phyloP scores from a whole-genome alignment of 2,329 filamentous ascomycete species.

The Orbilia javanica region DNA sequence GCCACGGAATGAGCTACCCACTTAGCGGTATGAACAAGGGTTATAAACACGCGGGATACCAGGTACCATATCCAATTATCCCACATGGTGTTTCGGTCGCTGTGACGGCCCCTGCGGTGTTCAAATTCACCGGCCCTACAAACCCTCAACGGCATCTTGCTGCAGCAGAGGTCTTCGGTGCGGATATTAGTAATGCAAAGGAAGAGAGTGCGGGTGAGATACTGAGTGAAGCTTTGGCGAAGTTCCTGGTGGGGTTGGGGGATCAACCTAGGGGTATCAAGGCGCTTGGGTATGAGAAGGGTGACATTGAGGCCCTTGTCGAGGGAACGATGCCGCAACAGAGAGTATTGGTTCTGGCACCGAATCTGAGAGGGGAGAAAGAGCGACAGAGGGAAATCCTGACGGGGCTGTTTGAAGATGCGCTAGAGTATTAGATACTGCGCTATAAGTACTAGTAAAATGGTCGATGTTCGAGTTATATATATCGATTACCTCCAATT shows the following conservation, averaged over 20 bases:
- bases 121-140: slow-evolving; percentile 89
- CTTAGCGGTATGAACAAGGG: slow-evolving; percentile 90
- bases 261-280: slow-evolving; percentile 91
- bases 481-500: too few species aligned
- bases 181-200: slow-evolving; percentile 89
- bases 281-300: slow-evolving; percentile 80
- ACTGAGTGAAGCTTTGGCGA: slow-evolving; percentile 81
- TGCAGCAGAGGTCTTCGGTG: slow-evolving; percentile 89
- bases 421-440: slow-evolving; percentile 70
- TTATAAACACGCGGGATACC: slow-evolving; percentile 90
- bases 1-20: slow-evolving; percentile 95
- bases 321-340: slow-evolving; percentile 95
- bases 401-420: slow-evolving; percentile 75
- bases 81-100: slow-evolving; percentile 76
- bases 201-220: slow-evolving; percentile 90
- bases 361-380: slow-evolving; percentile 78
- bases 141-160: slow-evolving; percentile 92
- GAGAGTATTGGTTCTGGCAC: slow-evolving; percentile 90
- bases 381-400: slow-evolving; percentile 79
- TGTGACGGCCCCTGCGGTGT: slow-evolving; percentile 81
- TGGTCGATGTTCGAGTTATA: too few species aligned
- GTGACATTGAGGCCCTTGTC: slow-evolving; percentile 84
- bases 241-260: slow-evolving; percentile 84
- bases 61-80: slow-evolving; percentile 81
- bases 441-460: too few species aligned